Percentiles rank a stretch among this genome's conserved stretches.
Conservation (phyloP, 352 stramenopile species). For the Phytophthora citricola region DNA sequence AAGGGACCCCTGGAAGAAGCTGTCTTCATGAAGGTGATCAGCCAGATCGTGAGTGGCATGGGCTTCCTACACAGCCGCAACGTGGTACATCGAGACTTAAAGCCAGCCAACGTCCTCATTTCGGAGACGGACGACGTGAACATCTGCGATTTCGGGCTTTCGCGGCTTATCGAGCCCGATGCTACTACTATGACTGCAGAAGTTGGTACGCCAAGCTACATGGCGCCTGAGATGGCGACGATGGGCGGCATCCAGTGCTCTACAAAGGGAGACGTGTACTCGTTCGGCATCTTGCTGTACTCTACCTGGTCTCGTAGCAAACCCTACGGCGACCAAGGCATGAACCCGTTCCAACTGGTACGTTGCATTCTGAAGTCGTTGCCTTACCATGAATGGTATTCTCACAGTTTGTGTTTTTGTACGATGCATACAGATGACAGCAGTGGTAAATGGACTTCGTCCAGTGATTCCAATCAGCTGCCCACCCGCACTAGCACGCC, state of each 20-base stretch:
- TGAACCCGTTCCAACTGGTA: slow-evolving; percentile 91
- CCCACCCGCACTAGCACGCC: slow-evolving; percentile 68
- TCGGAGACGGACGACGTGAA: slow-evolving; percentile 92
- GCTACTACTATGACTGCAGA: slow-evolving; percentile 89
- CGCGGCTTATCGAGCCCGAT: slow-evolving; percentile 83
- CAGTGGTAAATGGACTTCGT: slow-evolving; percentile 84
- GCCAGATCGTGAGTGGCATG: slow-evolving; percentile 91
- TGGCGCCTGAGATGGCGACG: slow-evolving; percentile 92
- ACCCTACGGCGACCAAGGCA: slow-evolving; percentile 89
- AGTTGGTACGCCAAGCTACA: slow-evolving; percentile 90
- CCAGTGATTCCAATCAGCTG: slow-evolving; percentile 87
- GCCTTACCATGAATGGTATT: not conserved
- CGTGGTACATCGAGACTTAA: slow-evolving; percentile 91
- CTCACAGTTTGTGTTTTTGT: no score
- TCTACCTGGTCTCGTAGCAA: slow-evolving; percentile 90
- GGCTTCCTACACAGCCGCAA: slow-evolving; percentile 90
- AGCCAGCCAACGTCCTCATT: slow-evolving; percentile 95
- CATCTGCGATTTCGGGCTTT: slow-evolving; percentile 95
- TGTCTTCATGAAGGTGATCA: slow-evolving; percentile 90
- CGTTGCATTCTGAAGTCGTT: slow-evolving; percentile 10
- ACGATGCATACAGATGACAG: slow-evolving; percentile 67
- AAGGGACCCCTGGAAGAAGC: slow-evolving; percentile 72
- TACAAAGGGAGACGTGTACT: slow-evolving; percentile 90
- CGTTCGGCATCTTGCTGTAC: slow-evolving; percentile 87
- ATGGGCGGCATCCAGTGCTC: slow-evolving; percentile 90